Evolutionary conservation across 1,284 basidiomycete species (phyloP).

Genomic region (Fistulinella staudtii): DNA sequence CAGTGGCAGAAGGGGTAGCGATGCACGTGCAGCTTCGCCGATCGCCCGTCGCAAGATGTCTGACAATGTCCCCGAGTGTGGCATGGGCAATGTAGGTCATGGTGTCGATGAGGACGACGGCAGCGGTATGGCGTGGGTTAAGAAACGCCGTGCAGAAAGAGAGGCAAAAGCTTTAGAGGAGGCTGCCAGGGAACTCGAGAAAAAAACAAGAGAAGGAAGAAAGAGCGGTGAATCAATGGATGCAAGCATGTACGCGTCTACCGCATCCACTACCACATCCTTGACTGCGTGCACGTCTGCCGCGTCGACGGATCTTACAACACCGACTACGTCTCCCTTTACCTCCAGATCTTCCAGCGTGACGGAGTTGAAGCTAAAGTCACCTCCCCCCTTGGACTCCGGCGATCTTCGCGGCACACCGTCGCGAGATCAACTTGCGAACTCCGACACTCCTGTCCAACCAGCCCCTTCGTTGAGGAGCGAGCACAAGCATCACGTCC

Average conservation of each 20-base stretch:
- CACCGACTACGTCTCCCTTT: slow-evolving; percentile 19
- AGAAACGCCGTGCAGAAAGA: slow-evolving; percentile 50
- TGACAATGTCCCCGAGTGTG: slow-evolving; percentile 14
- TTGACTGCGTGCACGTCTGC: slow-evolving; percentile 23
- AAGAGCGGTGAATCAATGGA: slow-evolving; percentile 25
- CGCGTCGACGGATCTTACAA: slow-evolving; percentile 18
- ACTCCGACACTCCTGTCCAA: not conserved
- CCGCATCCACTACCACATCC: slow-evolving; percentile 24
- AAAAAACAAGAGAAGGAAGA: slow-evolving; percentile 19
- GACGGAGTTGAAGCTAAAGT: slow-evolving; percentile 14
- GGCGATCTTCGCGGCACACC: not conserved
- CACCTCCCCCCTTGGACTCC: slow-evolving; percentile 3
- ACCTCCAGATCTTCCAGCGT: slow-evolving; percentile 27
- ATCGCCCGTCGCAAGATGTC: slow-evolving; percentile 21
- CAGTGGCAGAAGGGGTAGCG: slow-evolving; percentile 8
- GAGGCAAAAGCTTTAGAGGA: slow-evolving; percentile 38
- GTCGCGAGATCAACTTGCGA: not conserved
- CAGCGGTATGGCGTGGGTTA: slow-evolving; percentile 72
- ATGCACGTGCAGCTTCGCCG: slow-evolving; percentile 1
- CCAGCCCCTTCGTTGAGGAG: slow-evolving; percentile 10
- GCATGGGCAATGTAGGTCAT: slow-evolving; percentile 25
- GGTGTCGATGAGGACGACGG: slow-evolving; percentile 57
- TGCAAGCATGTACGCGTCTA: slow-evolving; percentile 24
- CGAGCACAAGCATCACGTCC: slow-evolving; percentile 22
- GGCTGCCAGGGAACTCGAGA: slow-evolving; percentile 25